phyloP scores from a whole-genome alignment of 2,329 filamentous ascomycete species.

The Arthroderma sp. region DNA sequence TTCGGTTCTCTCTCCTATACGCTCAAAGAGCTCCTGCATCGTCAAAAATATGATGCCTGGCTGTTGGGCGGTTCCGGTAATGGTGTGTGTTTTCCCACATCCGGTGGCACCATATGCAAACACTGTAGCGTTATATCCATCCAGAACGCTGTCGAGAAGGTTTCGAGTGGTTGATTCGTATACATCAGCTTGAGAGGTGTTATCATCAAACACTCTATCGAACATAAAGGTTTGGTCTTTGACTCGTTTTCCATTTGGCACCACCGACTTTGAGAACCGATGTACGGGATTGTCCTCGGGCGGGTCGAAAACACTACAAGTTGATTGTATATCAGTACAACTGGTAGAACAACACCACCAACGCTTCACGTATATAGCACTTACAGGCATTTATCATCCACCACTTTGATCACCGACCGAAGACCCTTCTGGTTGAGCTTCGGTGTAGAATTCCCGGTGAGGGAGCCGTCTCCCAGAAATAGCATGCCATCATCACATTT shows the following conservation, averaged over 20 bases:
- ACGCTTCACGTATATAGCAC: constrained; percentile 23
- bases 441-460: constrained; percentile 73
- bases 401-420: constrained; percentile 82
- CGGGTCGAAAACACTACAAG: constrained; percentile 76
- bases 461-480: constrained; percentile 91
- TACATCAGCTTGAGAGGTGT: constrained; percentile 78
- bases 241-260: constrained; percentile 74
- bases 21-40: constrained; percentile 97
- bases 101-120: constrained; percentile 97
- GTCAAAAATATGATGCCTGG: constrained; percentile 97
- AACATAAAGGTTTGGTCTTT: constrained; percentile 98
- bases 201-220: constrained; percentile 93
- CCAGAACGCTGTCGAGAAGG: constrained; percentile 86
- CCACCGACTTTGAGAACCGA: constrained; percentile 67
- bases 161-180: constrained; percentile 85
- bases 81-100: constrained; percentile 97
- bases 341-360: background rate
- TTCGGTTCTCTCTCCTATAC: constrained; percentile 71
- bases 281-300: constrained; percentile 90
- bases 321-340: constrained; percentile 9
- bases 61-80: constrained; percentile 79
- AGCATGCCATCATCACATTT: constrained; percentile 68
- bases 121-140: constrained; percentile 97
- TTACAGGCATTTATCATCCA: constrained; percentile 92
- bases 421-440: constrained; percentile 79